phyloP scores from a whole-genome alignment of 106 monocot genomes.

The Ottelia alismoides region DNA sequence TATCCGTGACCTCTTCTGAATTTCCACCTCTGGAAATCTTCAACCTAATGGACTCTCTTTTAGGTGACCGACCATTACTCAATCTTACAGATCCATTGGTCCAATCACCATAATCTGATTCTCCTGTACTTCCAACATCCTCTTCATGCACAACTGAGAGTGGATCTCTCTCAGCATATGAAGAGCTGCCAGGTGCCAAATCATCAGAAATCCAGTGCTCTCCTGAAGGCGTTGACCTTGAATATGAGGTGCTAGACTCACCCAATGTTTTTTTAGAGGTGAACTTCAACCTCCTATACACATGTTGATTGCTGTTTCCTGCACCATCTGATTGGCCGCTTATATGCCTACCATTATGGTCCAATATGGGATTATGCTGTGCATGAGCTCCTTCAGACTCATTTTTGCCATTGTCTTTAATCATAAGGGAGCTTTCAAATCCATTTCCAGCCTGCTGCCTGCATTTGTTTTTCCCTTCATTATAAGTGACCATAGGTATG shows the following conservation, averaged over 20 bases:
- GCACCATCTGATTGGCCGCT: neutral
- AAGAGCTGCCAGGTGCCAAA: slow-evolving; percentile 7
- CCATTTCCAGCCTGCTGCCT: too few relatives aligned
- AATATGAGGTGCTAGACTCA: slow-evolving; percentile 17
- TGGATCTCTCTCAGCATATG: slow-evolving; percentile 4
- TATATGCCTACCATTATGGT: too few relatives aligned
- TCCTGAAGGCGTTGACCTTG: slow-evolving; percentile 22
- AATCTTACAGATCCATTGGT: too few relatives aligned
- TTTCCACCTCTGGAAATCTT: slow-evolving; percentile 26
- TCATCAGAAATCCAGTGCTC: slow-evolving; percentile 28
- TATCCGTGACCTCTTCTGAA: slow-evolving; percentile 26
- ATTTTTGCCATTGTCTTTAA: too few relatives aligned
- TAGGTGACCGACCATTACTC: too few relatives aligned
- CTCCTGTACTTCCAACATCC: slow-evolving; percentile 30
- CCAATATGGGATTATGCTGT: too few relatives aligned
- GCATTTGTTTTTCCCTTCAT: too few relatives aligned
- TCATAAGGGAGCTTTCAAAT: too few relatives aligned
- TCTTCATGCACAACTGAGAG: slow-evolving; percentile 15
- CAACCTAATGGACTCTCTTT: too few relatives aligned
- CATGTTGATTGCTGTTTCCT: slow-evolving; percentile 19
- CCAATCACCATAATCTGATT: slow-evolving; percentile 25
- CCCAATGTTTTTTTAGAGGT: slow-evolving; percentile 43
- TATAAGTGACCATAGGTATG: too few relatives aligned
- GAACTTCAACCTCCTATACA: slow-evolving; percentile 40
- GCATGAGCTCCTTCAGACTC: too few relatives aligned